A percentile compares a stretch with the other conserved stretches of the same genome.
These are phyloP conservation scores for Neofusicoccum ribis DNA, from an alignment of 2,329 filamentous ascomycete species.

Conservation along the genomic window DNA sequence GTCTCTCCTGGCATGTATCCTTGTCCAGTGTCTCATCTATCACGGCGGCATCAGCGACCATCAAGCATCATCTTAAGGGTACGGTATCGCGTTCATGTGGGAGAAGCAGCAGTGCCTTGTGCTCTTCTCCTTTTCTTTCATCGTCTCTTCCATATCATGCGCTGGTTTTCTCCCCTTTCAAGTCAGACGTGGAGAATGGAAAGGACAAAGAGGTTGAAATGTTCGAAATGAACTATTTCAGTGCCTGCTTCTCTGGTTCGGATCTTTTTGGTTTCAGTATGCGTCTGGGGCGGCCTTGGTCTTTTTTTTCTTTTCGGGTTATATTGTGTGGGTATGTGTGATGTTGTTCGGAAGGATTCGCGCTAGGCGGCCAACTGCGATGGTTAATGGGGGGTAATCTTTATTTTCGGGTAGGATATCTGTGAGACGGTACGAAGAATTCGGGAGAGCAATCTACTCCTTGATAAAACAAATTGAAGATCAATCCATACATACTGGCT, in stretches of 20 bases:
- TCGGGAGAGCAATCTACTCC: not conserved
- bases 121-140: not conserved
- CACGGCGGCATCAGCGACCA: slow-evolving; percentile 12
- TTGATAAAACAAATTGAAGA: not conserved
- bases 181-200: not conserved
- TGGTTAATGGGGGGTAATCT: slow-evolving; percentile 5
- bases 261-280: not conserved
- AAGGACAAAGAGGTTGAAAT: not conserved
- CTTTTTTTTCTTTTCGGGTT: not conserved
- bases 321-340: not conserved
- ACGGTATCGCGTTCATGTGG: not conserved
- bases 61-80: slow-evolving; percentile 1
- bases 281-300: not conserved
- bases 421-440: not conserved
- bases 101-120: not conserved
- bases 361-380: not conserved
- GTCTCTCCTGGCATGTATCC: not conserved
- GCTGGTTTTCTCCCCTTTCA: not conserved
- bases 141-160: not conserved
- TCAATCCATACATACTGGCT: not conserved
- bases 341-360: not conserved
- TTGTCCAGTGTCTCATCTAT: slow-evolving; percentile 1
- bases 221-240: not conserved
- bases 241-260: not conserved
- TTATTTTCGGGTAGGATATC: not conserved